Evolutionary conservation across 2,329 filamentous ascomycete species (phyloP), one percentile per base, ranked within the genome.

Genomic region (Pseudogymnoascus sp.): DNA sequence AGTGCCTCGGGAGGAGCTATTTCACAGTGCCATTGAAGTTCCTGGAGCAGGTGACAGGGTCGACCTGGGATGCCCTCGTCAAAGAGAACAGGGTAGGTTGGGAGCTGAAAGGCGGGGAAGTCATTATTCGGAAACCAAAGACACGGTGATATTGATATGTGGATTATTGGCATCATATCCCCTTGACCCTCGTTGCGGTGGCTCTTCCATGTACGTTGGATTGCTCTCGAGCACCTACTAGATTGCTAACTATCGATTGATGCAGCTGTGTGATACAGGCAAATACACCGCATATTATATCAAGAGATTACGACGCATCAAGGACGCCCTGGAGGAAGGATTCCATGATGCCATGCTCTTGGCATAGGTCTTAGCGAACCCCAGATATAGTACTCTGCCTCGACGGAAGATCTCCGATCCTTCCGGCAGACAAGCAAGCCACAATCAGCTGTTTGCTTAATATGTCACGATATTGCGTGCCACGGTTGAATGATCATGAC

Each of bases 1-100:
- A 96, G 78, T 95, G 92, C 73, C 83, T 97, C 63, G 92, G 91
- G 0, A 84, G 87, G 71, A 83, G 88, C 4, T 99, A 99, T 74
- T 77, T 97, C 67, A 84, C 78, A 19, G 87, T 91, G 8, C 89
- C 91, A 62, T 75, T 83, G 64, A 73, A 72, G 3, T 91, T 87
- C 74, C 76, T 96, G 61, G 90, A 95, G 76, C 82, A 80, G 71
- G 82, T 84, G 64, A 82, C 89, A 4, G 86, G 85, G 59, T 79
- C 83, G 68, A 79, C 76, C n/a, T 99, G 93, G 92, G 80, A 84
- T 10, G 84, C 85, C 61, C 76, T 97, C 71, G 82, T 77, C 64
- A 80, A 83, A 35, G 79, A 83, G 67, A 86, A 90, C 71, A 86
- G 86, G 2, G 88, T 97, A 1, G 92, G 92, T 0, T 99, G 95